These are phyloP conservation scores for Malassezia restricta DNA, from an alignment of 1,284 basidiomycete species.

Conservation along the genomic window DNA sequence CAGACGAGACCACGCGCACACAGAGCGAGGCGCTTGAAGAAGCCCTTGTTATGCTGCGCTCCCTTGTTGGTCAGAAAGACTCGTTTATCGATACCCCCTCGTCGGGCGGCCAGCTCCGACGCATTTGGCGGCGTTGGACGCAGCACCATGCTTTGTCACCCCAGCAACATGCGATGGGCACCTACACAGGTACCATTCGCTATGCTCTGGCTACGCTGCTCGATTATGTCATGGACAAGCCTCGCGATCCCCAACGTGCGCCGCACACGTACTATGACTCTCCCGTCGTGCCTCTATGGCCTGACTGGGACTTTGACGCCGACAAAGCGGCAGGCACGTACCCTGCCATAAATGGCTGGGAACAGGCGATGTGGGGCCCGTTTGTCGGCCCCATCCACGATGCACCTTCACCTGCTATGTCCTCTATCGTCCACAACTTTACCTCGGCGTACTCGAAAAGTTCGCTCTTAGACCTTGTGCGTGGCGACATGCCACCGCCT, in stretches of 20 bases:
- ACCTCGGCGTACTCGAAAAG: not conserved
- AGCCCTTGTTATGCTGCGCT: not conserved
- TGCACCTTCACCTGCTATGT: not conserved
- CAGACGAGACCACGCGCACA: no score
- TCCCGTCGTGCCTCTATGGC: conserved; percentile 6
- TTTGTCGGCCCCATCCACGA: conserved; percentile 5
- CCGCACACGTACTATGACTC: conserved; percentile 10
- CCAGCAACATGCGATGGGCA: not conserved
- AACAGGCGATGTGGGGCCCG: conserved; percentile 17
- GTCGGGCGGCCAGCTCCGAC: no score
- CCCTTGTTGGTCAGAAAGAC: not conserved
- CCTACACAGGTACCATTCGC: conserved; percentile 3
- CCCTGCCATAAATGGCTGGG: conserved; percentile 11
- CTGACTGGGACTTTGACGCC: conserved; percentile 14
- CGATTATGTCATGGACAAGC: not conserved
- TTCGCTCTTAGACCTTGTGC: not conserved
- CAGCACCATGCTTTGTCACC: no score
- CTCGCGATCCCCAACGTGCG: not conserved
- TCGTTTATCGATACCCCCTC: no score
- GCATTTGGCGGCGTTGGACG: no score
- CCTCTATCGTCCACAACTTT: not conserved
- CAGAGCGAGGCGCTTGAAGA: not conserved
- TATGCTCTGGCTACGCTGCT: not conserved
- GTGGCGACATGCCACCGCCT: not conserved
- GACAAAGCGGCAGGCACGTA: not conserved